A percentile compares a stretch with the other conserved stretches of the same genome.
These are phyloP conservation scores for Metschnikowia aberdeeniae DNA, from an alignment of 805 yeast species.

Conservation along the genomic window DNA sequence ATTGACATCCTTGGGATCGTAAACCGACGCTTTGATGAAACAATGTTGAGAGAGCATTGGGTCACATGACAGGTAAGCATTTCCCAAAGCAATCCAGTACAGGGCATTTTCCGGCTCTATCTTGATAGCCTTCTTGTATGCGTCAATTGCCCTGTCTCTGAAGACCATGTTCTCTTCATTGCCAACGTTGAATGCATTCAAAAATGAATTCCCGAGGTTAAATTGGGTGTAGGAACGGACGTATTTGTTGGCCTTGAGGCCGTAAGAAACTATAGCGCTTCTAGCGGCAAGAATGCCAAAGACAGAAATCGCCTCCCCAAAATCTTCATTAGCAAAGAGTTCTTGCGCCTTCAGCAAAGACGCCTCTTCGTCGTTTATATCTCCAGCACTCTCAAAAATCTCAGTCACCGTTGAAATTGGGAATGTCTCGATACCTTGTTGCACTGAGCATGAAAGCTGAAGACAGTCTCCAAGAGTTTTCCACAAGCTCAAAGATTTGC, in stretches of 20 bases:
- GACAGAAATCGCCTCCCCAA: conserved; percentile 31
- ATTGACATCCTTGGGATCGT: conserved; percentile 62
- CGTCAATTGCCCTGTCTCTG: conserved; percentile 51
- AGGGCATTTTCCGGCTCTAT: conserved; percentile 65
- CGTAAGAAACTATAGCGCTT: conserved; percentile 37
- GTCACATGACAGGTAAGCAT: conserved; percentile 59
- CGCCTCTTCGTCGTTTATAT: conserved; percentile 16
- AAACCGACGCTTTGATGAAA: conserved; percentile 72
- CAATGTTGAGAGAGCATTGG: conserved; percentile 88
- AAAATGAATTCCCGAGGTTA: conserved; percentile 68
- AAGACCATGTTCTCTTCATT: conserved; percentile 13
- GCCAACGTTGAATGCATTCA: conserved; percentile 37
- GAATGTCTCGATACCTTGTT: conserved; percentile 46
- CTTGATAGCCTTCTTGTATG: conserved; percentile 64
- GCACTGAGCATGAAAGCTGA: conserved; percentile 49
- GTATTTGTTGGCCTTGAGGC: conserved; percentile 40
- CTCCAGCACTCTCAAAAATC: conserved; percentile 15
- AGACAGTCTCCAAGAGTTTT: conserved; percentile 56
- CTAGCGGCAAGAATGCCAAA: conserved; percentile 46
- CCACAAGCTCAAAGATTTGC: conserved; percentile 59
- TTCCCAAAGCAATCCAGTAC: conserved; percentile 82
- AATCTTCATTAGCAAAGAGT: conserved; percentile 12
- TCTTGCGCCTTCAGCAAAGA: conserved; percentile 15
- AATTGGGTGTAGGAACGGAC: conserved; percentile 53
- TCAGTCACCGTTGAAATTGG: conserved; percentile 35